Conservation (phyloP, 768 basidiomycete genomes). For the Chlorophyllum brunneum region DNA sequence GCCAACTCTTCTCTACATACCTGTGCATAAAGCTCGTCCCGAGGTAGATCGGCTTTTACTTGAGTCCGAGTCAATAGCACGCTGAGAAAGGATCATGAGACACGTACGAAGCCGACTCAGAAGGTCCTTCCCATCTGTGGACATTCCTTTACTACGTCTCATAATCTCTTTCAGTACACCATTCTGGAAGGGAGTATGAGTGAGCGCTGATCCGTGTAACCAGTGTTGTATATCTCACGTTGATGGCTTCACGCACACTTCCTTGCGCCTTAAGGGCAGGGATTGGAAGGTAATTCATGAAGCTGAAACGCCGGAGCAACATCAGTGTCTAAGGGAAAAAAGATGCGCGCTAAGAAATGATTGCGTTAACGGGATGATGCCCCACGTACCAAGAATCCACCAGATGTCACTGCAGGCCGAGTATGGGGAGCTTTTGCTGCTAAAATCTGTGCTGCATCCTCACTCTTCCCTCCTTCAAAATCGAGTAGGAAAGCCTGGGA, state of each 20-base stretch:
- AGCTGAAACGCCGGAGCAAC: constrained; percentile 23
- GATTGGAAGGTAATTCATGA: constrained; percentile 20
- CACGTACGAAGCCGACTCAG: no score
- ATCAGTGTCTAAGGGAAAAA: constrained; percentile 17
- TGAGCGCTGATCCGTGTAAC: no score
- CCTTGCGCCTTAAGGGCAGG: constrained; percentile 17
- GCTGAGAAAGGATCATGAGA: no score
- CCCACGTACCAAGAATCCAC: background rate
- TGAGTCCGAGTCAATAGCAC: no score
- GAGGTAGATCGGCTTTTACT: no score
- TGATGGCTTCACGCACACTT: background rate
- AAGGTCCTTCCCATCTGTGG: no score
- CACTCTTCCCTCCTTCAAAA: constrained; percentile 26
- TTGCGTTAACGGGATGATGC: background rate
- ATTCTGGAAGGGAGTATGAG: no score
- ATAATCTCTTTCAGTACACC: no score
- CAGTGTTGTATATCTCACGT: no score
- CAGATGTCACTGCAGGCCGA: constrained; percentile 17
- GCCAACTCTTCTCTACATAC: no score
- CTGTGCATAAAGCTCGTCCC: no score
- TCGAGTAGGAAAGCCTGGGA: constrained; percentile 28
- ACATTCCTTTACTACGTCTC: no score
- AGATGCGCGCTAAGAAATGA: constrained; percentile 2
- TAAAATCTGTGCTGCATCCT: constrained; percentile 25
- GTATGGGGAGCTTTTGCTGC: constrained; percentile 22